phyloP scores from a whole-genome alignment of 345 rosid species.

The Firmiana major region DNA sequence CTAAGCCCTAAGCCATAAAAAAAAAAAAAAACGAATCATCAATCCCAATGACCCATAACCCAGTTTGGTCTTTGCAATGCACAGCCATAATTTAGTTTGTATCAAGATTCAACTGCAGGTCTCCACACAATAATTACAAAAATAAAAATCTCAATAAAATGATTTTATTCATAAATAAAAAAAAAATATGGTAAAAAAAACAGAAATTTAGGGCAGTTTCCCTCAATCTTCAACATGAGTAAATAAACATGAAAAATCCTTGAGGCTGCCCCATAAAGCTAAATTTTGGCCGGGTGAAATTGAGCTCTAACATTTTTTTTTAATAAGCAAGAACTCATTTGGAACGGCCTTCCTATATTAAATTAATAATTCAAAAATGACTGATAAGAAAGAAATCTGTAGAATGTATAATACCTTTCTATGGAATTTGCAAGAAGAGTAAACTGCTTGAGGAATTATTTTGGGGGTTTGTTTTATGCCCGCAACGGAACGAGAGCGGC shows the following conservation, averaged over 20 bases:
- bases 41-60: too few relatives aligned
- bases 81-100: too few relatives aligned
- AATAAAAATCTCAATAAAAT: too few relatives aligned
- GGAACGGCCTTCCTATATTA: conserved; percentile 1
- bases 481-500: conserved; percentile 14
- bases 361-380: background rate
- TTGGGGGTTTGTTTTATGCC: background rate
- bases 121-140: too few relatives aligned
- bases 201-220: conserved; percentile 17
- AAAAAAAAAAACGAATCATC: too few relatives aligned
- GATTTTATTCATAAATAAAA: too few relatives aligned
- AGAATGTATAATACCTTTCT: background rate
- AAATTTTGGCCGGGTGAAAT: conserved; percentile 20
- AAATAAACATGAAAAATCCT: conserved; percentile 1
- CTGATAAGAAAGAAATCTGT: background rate
- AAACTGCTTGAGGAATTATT: background rate
- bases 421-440: background rate
- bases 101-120: too few relatives aligned
- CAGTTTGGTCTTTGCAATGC: too few relatives aligned
- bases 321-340: conserved; percentile 12
- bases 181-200: too few relatives aligned
- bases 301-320: background rate
- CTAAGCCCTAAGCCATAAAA: too few relatives aligned
- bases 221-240: background rate
- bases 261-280: conserved; percentile 13